A percentile compares a stretch with the other conserved stretches of the same genome.
Evolutionary conservation across 495 filamentous ascomycete genomes (phyloP).

Genomic region (Hyphodiscus hymeniophilus): DNA sequence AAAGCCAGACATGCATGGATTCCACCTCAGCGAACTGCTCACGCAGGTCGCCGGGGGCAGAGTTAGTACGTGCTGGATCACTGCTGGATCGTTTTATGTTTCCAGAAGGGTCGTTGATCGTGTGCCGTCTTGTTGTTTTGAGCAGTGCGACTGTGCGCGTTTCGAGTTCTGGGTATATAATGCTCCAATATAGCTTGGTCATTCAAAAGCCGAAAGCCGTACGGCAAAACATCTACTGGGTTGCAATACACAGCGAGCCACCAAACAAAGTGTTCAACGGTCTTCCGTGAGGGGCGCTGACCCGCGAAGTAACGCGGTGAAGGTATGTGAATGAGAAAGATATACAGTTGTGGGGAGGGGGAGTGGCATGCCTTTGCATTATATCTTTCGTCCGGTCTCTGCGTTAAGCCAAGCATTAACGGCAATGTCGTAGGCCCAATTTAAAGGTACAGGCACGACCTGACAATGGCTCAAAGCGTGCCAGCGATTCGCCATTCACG

Average conservation of each 20-base stretch:
- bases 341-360: conserved; percentile 14
- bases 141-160: conserved; percentile 21
- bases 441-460: conserved; percentile 20
- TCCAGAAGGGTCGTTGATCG: conserved; percentile 17
- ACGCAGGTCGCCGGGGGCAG: conserved; percentile 51
- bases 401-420: conserved; percentile 18
- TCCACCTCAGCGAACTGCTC: conserved; percentile 65
- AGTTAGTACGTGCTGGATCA: conserved; percentile 20
- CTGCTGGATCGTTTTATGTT: conserved; percentile 21
- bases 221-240: conserved; percentile 10
- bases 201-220: conserved; percentile 9
- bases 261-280: conserved; percentile 19
- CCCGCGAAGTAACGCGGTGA: conserved; percentile 17
- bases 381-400: conserved; percentile 24
- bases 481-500: conserved; percentile 19
- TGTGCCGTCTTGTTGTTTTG: conserved; percentile 21
- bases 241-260: conserved; percentile 10
- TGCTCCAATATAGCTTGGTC: conserved; percentile 17
- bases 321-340: conserved; percentile 15
- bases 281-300: conserved; percentile 25
- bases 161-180: conserved; percentile 21
- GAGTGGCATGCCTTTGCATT: conserved; percentile 23
- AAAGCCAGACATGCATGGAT: conserved; percentile 55
- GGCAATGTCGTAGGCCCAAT: conserved; percentile 14
- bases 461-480: conserved; percentile 14